Base-by-base conservation (phyloP, 495 filamentous ascomycete species). In the Podospora comata region DNA sequence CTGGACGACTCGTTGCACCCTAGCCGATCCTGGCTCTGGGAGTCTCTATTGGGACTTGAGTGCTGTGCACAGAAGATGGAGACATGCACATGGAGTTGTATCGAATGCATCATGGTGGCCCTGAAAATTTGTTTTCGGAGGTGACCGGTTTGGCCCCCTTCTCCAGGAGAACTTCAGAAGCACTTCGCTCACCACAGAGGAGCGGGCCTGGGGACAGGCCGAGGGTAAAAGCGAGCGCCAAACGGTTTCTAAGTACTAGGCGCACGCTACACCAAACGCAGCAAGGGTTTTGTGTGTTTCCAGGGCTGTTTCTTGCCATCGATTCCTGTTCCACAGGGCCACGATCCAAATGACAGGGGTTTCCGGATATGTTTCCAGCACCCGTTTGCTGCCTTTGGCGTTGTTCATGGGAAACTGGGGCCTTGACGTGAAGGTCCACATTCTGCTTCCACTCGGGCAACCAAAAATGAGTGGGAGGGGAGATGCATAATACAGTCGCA, bases 401-500 rank as follows among this genome's bases (percentile, higher is more conserved):
- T 48, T 48, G 39, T 48, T 48, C 39, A 58, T 58, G n/a, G 55
- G 55, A 26, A 23, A 58, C 15, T 11, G 15, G 55, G 54, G 54
- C 54, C 15, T 48, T 48, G 13, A 16, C 7, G 39, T 48, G 39
- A 48, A 48, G 39, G n/a, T 28, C 48, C n/a, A 55, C 3, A 20
- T 34, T 32, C 9, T 57, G 63, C 65, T 68, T 70, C 54, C 44
- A 55, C 60, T 64, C 32, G 60, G 66, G 7, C 53, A 60, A 9
- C n/a, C 39, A 48, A 66, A 54, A 30, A 65, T 34, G 69, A 61
- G 68, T 53, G 71, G 59, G 69, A 61, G 68, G 54, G 71, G 56
- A 54, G 67, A 26, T 73, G 77, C 77, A 79, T 77, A 71, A 77
- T 74, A 69, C 68, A 48, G 64, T 66, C 69, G 77, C 77, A 76